Evolutionary conservation across 2,329 filamentous ascomycete species (phyloP).

Genomic region (Curvularia lunata): DNA sequence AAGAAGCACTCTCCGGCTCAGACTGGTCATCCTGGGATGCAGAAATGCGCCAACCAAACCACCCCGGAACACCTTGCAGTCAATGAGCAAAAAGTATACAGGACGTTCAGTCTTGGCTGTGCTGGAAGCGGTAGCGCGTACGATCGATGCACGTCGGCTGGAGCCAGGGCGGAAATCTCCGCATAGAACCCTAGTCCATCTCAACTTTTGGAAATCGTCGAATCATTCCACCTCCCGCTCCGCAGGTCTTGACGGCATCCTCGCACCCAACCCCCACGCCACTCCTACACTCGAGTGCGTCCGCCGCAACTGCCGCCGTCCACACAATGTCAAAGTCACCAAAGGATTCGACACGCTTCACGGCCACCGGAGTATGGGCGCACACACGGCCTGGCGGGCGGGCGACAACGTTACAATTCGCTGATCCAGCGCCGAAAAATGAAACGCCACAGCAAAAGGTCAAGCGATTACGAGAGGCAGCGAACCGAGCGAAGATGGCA

Average conservation of each 20-base stretch:
- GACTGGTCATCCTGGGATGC: not conserved
- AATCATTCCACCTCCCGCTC: slow-evolving; percentile 39
- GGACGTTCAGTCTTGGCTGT: not conserved
- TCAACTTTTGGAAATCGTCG: slow-evolving; percentile 43
- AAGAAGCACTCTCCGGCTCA: slow-evolving; percentile 5
- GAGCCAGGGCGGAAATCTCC: slow-evolving; percentile 36
- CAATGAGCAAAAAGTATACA: not conserved
- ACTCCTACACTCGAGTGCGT: slow-evolving; percentile 7
- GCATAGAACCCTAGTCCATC: slow-evolving; percentile 33
- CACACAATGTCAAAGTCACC: slow-evolving; percentile 68
- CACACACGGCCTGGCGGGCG: slow-evolving; percentile 63
- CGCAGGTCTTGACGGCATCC: slow-evolving; percentile 20
- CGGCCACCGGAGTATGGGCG: slow-evolving; percentile 72
- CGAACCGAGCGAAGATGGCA: slow-evolving; percentile 54
- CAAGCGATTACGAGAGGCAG: slow-evolving; percentile 57
- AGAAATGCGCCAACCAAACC: not conserved
- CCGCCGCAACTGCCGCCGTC: slow-evolving; percentile 5
- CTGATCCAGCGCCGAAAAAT: slow-evolving; percentile 51
- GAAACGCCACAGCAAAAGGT: slow-evolving; percentile 63
- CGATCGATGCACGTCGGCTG: slow-evolving; percentile 18
- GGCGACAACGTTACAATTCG: slow-evolving; percentile 50
- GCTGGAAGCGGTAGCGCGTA: slow-evolving; percentile 6
- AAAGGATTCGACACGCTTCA: slow-evolving; percentile 81
- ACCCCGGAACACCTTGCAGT: not conserved
- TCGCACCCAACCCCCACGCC: slow-evolving; percentile 20